These are phyloP conservation scores for Myrmaecium sp. DNA, from an alignment of 2,329 filamentous ascomycete genomes.

Conservation along the genomic window DNA sequence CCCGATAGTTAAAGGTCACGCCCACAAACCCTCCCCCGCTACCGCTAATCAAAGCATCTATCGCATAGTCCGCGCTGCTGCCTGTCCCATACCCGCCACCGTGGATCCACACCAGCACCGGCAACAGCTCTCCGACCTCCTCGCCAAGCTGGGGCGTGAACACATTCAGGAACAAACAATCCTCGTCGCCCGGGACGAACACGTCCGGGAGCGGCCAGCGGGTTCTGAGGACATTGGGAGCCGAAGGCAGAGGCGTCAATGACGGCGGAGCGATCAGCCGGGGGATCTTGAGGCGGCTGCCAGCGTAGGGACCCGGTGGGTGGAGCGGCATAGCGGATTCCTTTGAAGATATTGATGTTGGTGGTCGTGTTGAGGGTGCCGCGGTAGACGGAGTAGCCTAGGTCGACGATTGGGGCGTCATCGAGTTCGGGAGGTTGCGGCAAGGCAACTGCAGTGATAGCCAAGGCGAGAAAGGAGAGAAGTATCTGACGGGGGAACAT, in stretches of 20 bases:
- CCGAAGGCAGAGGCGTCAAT: too few relatives aligned
- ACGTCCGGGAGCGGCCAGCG: not conserved
- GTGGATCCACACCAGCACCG: slow-evolving; percentile 18
- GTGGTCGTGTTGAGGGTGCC: slow-evolving; percentile 7
- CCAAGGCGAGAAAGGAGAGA: too few relatives aligned
- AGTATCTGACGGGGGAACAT: too few relatives aligned
- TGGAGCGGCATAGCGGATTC: slow-evolving; percentile 37
- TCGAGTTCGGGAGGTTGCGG: too few relatives aligned
- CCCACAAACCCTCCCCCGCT: slow-evolving; percentile 32
- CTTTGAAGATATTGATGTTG: slow-evolving; percentile 11
- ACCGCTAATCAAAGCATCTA: slow-evolving; percentile 26
- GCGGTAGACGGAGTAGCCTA: slow-evolving; percentile 10
- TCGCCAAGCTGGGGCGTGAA: slow-evolving; percentile 18
- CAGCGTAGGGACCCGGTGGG: slow-evolving; percentile 35
- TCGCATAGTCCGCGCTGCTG: slow-evolving; percentile 21
- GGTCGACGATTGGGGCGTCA: too few relatives aligned
- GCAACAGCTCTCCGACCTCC: slow-evolving; percentile 11
- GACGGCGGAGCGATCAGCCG: slow-evolving; percentile 26
- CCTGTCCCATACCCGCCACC: slow-evolving; percentile 21
- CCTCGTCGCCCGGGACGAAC: slow-evolving; percentile 10
- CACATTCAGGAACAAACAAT: slow-evolving; percentile 25
- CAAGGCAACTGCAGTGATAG: too few relatives aligned
- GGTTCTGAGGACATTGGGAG: too few relatives aligned
- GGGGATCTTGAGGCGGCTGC: slow-evolving; percentile 27
- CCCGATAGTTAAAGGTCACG: slow-evolving; percentile 34